Conservation (phyloP, 2,329 filamentous ascomycete species). For the Graphiopsis chlorocephala region DNA sequence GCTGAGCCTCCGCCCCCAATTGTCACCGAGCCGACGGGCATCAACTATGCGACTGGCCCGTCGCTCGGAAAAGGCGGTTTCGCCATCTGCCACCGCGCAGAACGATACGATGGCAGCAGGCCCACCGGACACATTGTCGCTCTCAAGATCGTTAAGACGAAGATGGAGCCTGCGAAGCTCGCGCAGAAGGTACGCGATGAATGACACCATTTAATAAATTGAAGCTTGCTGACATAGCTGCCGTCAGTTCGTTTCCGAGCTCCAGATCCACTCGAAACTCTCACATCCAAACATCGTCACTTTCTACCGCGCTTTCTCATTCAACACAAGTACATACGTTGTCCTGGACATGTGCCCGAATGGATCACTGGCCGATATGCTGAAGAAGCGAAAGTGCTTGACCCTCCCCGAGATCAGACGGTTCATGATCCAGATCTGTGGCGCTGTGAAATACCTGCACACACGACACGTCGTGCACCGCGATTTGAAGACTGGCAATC, state of each 20-base stretch:
- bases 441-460: constrained; percentile 97
- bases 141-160: constrained; percentile 78
- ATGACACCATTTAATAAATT: not conserved
- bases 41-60: constrained; percentile 70
- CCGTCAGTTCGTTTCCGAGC: constrained; percentile 68
- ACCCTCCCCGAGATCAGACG: constrained; percentile 92
- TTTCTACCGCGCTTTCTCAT: constrained; percentile 91
- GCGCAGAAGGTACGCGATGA: constrained; percentile 66
- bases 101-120: constrained; percentile 54
- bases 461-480: constrained; percentile 93
- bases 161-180: constrained; percentile 75
- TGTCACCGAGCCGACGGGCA: constrained; percentile 67
- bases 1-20: constrained; percentile 53
- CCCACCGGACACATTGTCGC: constrained; percentile 67
- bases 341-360: constrained; percentile 93
- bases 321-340: constrained; percentile 84
- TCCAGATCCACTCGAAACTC: constrained; percentile 98
- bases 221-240: constrained; percentile 13
- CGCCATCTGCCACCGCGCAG: constrained; percentile 74
- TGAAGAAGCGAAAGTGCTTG: constrained; percentile 84
- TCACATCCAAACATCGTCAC: constrained; percentile 92
- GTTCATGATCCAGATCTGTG: constrained; percentile 91
- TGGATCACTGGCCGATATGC: constrained; percentile 95
- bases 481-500: constrained; percentile 96
- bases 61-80: constrained; percentile 79